Percentiles rank a stretch among this genome's conserved stretches.
Evolutionary conservation across 192 early-diverging fungal genomes (phyloP).

Genomic region (Coemansia sp.): DNA sequence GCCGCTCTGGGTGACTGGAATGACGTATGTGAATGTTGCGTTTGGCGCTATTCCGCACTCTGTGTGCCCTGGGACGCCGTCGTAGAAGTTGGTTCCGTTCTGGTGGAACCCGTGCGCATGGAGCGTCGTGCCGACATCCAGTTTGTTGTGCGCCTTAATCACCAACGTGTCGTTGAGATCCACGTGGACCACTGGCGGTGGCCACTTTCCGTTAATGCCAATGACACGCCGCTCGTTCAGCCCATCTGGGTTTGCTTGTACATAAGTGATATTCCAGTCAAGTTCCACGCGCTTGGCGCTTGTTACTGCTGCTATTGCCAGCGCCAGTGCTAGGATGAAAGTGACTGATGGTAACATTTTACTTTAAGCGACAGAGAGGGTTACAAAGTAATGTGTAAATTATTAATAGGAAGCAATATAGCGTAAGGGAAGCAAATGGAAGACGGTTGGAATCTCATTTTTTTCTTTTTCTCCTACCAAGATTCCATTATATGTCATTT

Average conservation of each 20-base stretch:
- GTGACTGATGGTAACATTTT: background rate
- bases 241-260: slow-evolving; percentile 67
- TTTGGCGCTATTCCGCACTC: slow-evolving; percentile 75
- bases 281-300: slow-evolving; percentile 57
- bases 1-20: slow-evolving; percentile 67
- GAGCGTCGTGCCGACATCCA: slow-evolving; percentile 64
- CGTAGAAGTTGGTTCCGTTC: slow-evolving; percentile 68
- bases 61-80: slow-evolving; percentile 67
- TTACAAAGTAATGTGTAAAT: background rate
- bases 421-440: background rate
- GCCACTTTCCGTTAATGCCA: slow-evolving; percentile 66
- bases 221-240: slow-evolving; percentile 63
- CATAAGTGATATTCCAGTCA: slow-evolving; percentile 69
- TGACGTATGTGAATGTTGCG: slow-evolving; percentile 65
- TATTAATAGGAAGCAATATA: background rate
- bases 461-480: background rate
- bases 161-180: slow-evolving; percentile 30
- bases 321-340: background rate
- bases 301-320: background rate
- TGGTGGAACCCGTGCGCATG: slow-evolving; percentile 83
- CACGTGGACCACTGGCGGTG: slow-evolving; percentile 55
- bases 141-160: slow-evolving; percentile 56
- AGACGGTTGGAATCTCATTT: background rate
- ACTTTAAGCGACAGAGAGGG: background rate
- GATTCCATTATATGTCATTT: background rate